Base-by-base conservation (phyloP, 2,329 filamentous ascomycete genomes). In the Fusarium illudens region DNA sequence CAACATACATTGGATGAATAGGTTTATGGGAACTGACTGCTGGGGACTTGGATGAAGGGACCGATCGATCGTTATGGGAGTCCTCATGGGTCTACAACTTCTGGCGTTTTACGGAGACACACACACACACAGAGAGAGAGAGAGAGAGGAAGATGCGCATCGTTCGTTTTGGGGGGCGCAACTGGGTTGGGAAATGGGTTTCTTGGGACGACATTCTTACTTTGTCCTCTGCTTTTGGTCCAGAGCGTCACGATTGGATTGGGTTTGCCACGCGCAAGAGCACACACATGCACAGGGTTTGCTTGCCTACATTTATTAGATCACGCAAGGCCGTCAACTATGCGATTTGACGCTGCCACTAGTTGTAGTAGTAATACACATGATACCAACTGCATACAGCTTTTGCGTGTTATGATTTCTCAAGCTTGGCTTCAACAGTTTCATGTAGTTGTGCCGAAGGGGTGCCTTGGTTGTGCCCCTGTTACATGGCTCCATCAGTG, bases 291-390 rank as follows among this genome's bases (percentile, higher is more conserved):
- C 64, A 25, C 37, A 37, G 25, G 64, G 22, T 46, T 46, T 46
- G 42, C 42, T 46, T 46, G 25, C 48, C 55, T 58, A 65, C 52
- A 57, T 42, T 67, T 65, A 63, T 60, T 73, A 73, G 71, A 73
- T 64, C 49, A 62, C 58, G 63, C 53, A 32, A 62, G 67, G 67
- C 60, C 58, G 67, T 68, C 62, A 65, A 64, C 52, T 33, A 65
- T 56, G 55, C 61, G 37, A 58, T 60, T 50, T 61, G 71, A 62
- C 65, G 58, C 62, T 60, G 64, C 61, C 64, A 61, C 58, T 74
- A 74, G 63, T 74, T 64, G 62, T 74, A 73, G 71, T 73, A 65
- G 56, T 75, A 75, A 75, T 75, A 74, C 51, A 74, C 52, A 71
- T 62, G 70, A 73, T 73, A 74, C 61, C 46, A 69, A 42, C 60